Conservation (phyloP, 306 rosid species). For the Citrullus amarus region DNA sequence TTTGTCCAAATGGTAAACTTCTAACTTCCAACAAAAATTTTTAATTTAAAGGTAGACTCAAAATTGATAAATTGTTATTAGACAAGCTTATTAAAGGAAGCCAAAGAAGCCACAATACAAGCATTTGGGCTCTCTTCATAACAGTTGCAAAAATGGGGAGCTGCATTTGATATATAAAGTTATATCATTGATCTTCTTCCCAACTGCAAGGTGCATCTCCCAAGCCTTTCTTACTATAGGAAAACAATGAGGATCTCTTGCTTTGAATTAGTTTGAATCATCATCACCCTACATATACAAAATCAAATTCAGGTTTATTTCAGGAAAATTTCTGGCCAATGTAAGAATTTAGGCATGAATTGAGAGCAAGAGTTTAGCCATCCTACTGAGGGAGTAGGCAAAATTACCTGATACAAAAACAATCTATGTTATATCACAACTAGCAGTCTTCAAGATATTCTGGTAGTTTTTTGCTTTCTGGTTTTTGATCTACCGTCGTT, state of each 20-base stretch:
- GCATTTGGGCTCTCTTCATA: background rate
- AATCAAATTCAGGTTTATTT: background rate
- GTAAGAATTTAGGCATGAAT: background rate
- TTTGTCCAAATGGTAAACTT: too few relatives aligned
- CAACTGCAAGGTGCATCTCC: background rate
- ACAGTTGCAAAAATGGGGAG: background rate
- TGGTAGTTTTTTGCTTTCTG: slow-evolving; percentile 25
- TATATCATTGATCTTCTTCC: background rate
- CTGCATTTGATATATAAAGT: background rate
- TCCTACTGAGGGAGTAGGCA: background rate
- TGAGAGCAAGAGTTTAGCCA: background rate
- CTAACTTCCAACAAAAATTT: too few relatives aligned
- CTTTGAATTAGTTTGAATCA: too few relatives aligned
- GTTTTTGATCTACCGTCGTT: slow-evolving; percentile 21
- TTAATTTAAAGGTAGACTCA: too few relatives aligned
- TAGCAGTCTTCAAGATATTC: slow-evolving; percentile 18
- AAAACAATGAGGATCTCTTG: background rate
- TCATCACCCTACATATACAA: too few relatives aligned
- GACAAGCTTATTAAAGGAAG: too few relatives aligned
- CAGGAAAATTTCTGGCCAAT: background rate
- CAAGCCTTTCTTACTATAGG: background rate
- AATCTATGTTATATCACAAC: background rate
- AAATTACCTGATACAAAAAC: slow-evolving; percentile 16
- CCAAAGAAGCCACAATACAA: background rate
- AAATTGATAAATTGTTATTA: too few relatives aligned